Conservation (phyloP, 352 stramenopile genomes). For the Phytophthora pini region DNA sequence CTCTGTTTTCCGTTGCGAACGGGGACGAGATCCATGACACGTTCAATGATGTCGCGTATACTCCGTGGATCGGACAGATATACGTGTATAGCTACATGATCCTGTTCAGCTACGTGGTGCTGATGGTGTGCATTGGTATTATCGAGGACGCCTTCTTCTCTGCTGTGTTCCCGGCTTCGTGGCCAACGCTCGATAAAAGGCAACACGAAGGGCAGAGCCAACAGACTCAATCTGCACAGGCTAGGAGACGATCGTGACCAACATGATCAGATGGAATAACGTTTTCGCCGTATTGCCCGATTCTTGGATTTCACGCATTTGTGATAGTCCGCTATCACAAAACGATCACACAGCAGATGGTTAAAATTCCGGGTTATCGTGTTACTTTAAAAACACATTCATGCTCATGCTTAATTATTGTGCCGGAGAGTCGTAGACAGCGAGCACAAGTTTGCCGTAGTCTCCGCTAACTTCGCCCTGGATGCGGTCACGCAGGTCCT, state of each 20-base stretch:
- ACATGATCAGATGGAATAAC: no score
- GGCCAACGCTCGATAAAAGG: conserved; percentile 37
- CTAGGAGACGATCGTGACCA: no score
- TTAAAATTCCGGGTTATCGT: no score
- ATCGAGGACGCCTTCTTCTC: conserved; percentile 92
- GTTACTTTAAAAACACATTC: no score
- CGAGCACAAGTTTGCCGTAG: conserved; percentile 73
- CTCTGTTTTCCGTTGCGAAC: conserved; percentile 88
- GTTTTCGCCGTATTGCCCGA: no score
- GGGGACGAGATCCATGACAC: conserved; percentile 90
- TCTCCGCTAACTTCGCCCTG: conserved; percentile 82
- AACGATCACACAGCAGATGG: no score
- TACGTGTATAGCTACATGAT: conserved; percentile 91
- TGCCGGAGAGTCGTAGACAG: conserved; percentile 50
- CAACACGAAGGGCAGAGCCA: conserved; percentile 3
- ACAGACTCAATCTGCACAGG: neutral
- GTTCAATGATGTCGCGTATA: conserved; percentile 76
- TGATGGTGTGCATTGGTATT: conserved; percentile 91
- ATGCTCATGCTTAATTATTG: conserved; percentile 14
- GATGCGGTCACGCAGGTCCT: conserved; percentile 83
- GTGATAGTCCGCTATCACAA: no score
- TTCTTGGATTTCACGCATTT: no score
- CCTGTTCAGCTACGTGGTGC: conserved; percentile 89
- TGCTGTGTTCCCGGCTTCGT: conserved; percentile 72
- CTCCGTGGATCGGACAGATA: conserved; percentile 78